Evolutionary conservation across 495 filamentous ascomycete species (phyloP).

Genomic region (Halenospora varia): DNA sequence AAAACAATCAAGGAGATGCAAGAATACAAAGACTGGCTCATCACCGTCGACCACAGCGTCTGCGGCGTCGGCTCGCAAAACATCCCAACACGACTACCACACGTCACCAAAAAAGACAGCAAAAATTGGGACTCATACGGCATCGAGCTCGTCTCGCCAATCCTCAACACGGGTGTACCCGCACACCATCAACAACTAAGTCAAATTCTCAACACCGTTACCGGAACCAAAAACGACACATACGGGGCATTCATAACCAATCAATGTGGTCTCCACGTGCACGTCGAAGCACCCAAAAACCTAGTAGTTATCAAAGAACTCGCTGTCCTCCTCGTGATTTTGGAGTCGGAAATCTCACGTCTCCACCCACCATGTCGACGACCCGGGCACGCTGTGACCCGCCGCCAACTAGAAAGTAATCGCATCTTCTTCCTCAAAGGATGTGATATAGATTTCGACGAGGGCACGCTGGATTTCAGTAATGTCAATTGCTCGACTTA

Average conservation of each 20-base stretch:
- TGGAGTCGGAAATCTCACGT: constrained; percentile 11
- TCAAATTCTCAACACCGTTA: constrained; percentile 5
- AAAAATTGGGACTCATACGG: constrained; percentile 19
- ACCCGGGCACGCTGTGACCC: not conserved
- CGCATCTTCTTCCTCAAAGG: not conserved
- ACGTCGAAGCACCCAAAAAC: constrained; percentile 13
- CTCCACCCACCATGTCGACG: constrained; percentile 16
- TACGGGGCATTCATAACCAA: constrained; percentile 18
- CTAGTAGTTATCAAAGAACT: constrained; percentile 15
- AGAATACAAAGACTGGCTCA: constrained; percentile 9
- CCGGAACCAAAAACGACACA: not conserved
- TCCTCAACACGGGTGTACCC: not conserved
- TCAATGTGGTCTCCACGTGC: constrained; percentile 20
- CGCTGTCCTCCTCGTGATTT: constrained; percentile 12
- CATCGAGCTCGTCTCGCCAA: constrained; percentile 9
- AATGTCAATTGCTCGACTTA: constrained; percentile 2
- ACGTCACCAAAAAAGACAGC: not conserved
- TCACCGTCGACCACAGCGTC: constrained; percentile 8
- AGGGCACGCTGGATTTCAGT: too few relatives aligned
- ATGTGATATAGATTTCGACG: not conserved
- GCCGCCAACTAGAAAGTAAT: constrained; percentile 10
- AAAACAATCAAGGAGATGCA: not conserved
- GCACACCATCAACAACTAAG: not conserved
- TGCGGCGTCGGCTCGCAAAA: constrained; percentile 15
- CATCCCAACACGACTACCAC: not conserved